Evolutionary conservation across 106 monocot species (phyloP), one percentile per base, ranked within the genome.

Genomic region (Agapanthus africanus): DNA sequence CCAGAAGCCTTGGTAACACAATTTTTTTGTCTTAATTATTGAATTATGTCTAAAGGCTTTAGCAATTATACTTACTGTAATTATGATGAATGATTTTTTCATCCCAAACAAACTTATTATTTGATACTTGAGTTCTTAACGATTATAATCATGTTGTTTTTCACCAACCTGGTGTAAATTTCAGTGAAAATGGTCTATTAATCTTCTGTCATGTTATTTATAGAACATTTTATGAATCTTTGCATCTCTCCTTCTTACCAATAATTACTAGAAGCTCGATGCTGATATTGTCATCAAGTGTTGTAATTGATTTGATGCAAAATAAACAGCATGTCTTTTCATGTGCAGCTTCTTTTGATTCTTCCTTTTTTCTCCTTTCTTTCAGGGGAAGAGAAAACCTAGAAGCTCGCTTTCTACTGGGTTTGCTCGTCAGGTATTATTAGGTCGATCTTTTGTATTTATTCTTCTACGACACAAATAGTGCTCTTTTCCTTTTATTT

Each of bases 401-500:
- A 67, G 77, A 40, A 84, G 77, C 57, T 62, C 84, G 33, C 42
- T 70, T 39, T 75, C 71, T 7, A 91, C 81, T 84, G 71, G 69
- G 46, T 84, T 84, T 76, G 79, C 77, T 71, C 66, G 79, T 56
- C 81, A 71, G 84, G 91, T 91, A 79, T 66, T 49, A 65, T 27
- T 49, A n/a, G 18, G 18, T 63, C 39, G 26, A 10, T 51, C 15
- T 31, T 27, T 3, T 11, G 7, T 52, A 62, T 62, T 60, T 35
- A 26, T 36, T 62, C 15, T n/a, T 36, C 4, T 62, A 16, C 11
- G 2, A 35, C 27, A 26, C 19, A 35, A 10, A 26, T 35, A 5
- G 57, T 35, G 5, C 16, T 62, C 2, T 61, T 66, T 40, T 23
- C 4, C 18, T 44, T 37, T 63, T 22, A 34, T 27, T 15, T 59